Evolutionary conservation across 208 protist genomes (phyloP), one percentile per base, ranked within the genome.

Genomic region (Trypanosoma theileri): DNA sequence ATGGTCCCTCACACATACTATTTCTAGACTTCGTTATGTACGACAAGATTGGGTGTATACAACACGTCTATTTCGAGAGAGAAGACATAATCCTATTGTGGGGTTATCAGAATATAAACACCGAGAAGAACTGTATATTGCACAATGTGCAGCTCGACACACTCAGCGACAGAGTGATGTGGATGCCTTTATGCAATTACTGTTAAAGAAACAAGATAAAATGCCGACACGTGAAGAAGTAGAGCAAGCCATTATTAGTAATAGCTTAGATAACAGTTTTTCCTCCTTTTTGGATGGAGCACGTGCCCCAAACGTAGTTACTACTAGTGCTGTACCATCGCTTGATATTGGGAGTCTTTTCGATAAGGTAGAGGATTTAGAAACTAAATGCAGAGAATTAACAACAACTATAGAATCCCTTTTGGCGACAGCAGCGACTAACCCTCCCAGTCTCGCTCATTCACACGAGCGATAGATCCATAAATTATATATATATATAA

Each of bases 161-260:
- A 70, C 79, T 52, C 85, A 91, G 61, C 79, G 80, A 16, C 61
- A 77, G 28, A 82, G 83, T 67, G 85, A 91, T 28, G 80, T 85
- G 12, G 80, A 88, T 28, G 51, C 80, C 69, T 53, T 78, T 88
- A 19, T 79, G 80, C 68, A 71, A 79, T 35, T 35, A 35, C 28
- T 44, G 12, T 21, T 54, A 13, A 28, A 35, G 3, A 7, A 44
- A 26, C 59, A 44, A 57, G 26, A 57, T 4, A 26, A 6, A 6
- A n/a, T 51, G 50, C 50, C 45, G 24, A 79, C 74, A 4, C 77
- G 82, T 8, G 68, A 74, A 44, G 85, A 91, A 50, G 78, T 91
- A 28, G 79, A 75, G 40, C 69, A 68, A 7, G 85, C 85, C 28
- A 42, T 88, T 44, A 53, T 82, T n/a, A 71, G 61, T n/a, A 68